These are phyloP conservation scores for Umbelopsis vinacea DNA, from an alignment of 192 early-diverging fungal genomes.

Conservation along the genomic window DNA sequence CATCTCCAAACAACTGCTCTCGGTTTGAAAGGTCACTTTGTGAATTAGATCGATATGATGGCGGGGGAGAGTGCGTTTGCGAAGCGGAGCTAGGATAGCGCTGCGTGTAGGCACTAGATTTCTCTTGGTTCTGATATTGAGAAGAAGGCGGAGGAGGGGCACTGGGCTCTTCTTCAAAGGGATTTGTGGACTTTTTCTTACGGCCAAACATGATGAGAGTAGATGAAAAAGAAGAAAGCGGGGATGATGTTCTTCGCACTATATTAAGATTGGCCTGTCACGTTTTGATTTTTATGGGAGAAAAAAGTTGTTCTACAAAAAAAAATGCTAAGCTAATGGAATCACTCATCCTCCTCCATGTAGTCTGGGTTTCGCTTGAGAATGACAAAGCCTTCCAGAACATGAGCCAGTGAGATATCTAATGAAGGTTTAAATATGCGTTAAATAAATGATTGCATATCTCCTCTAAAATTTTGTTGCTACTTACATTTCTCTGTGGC, in stretches of 20 bases:
- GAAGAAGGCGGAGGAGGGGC: constrained; percentile 17
- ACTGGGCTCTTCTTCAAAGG: constrained; percentile 30
- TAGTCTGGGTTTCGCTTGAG: constrained; percentile 93
- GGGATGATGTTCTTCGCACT: not conserved
- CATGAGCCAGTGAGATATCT: constrained; percentile 77
- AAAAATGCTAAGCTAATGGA: not conserved
- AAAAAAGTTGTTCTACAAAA: not conserved
- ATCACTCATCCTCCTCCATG: constrained; percentile 62
- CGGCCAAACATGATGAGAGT: constrained; percentile 76
- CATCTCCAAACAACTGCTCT: constrained; percentile 15
- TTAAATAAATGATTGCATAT: not conserved
- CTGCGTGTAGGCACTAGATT: constrained; percentile 1
- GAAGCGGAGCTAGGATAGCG: constrained; percentile 22
- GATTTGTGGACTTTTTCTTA: constrained; percentile 60
- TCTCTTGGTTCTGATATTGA: not conserved
- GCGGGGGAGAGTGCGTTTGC: not conserved
- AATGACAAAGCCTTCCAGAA: constrained; percentile 97
- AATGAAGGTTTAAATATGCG: not conserved
- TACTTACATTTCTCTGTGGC: constrained; percentile 90
- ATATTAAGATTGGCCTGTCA: not conserved
- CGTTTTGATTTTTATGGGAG: constrained; percentile 3
- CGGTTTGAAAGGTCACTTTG: constrained; percentile 1
- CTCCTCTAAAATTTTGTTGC: not conserved
- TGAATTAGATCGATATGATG: constrained; percentile 11
- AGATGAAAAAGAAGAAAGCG: constrained; percentile 76